These are phyloP conservation scores for Botrytis medusae DNA, from an alignment of 2,329 filamentous ascomycete genomes.

Conservation along the genomic window DNA sequence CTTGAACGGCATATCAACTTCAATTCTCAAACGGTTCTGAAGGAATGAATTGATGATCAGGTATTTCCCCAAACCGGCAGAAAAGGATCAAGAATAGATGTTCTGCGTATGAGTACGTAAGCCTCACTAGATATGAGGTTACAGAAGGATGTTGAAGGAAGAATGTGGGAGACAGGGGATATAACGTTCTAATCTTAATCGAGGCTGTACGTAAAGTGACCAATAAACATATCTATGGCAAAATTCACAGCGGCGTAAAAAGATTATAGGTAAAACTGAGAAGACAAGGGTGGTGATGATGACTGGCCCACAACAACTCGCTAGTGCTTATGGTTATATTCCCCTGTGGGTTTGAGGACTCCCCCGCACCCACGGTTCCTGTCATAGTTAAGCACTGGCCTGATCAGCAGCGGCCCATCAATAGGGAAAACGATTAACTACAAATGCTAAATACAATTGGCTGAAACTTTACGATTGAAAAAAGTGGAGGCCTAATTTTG, in stretches of 20 bases:
- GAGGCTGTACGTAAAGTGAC: conserved; percentile 2
- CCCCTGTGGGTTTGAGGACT: not conserved
- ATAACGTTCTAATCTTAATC: conserved; percentile 4
- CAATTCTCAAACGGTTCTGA: not conserved
- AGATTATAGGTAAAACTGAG: not conserved
- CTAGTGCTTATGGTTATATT: conserved; percentile 2
- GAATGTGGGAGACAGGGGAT: not conserved
- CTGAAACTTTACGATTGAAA: not conserved
- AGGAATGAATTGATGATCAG: not conserved
- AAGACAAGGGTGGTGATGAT: not conserved
- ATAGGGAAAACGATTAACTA: not conserved
- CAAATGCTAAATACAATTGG: not conserved
- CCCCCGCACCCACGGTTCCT: not conserved
- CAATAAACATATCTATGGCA: not conserved
- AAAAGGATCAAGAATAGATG: conserved; percentile 7
- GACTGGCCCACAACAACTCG: not conserved
- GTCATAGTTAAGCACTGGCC: not conserved
- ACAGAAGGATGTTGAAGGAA: conserved; percentile 22
- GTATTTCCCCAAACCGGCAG: not conserved
- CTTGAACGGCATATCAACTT: conserved; percentile 11
- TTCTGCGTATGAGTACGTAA: not conserved
- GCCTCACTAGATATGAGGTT: conserved; percentile 8
- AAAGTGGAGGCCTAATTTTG: not conserved
- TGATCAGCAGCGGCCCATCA: not conserved
- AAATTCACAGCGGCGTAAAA: not conserved